phyloP scores from a whole-genome alignment of 805 yeast genomes.

The Candida adriatica region DNA sequence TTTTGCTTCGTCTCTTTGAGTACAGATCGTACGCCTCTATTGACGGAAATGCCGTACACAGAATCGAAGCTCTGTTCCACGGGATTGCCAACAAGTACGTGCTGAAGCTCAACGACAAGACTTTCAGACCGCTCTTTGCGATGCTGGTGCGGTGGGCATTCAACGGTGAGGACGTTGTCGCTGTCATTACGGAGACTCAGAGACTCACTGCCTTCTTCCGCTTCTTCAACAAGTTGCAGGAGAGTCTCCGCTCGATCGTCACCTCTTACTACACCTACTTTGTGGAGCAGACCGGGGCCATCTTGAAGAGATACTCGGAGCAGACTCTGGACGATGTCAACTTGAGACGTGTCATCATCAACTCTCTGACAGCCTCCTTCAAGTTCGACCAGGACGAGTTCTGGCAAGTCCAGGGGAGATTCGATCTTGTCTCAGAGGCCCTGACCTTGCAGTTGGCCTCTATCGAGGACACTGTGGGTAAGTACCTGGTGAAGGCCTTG shows the following conservation, averaged over 20 bases:
- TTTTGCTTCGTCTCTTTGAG: constrained; percentile 67
- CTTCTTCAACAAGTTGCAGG: constrained; percentile 81
- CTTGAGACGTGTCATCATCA: constrained; percentile 66
- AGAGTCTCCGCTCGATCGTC: constrained; percentile 75
- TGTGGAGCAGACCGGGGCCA: constrained; percentile 58
- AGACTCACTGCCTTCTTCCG: constrained; percentile 73
- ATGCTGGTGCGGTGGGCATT: constrained; percentile 87
- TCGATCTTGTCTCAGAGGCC: constrained; percentile 58
- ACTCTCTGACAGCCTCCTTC: constrained; percentile 73
- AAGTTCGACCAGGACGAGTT: constrained; percentile 89
- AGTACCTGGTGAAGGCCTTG: constrained; percentile 72
- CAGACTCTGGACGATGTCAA: constrained; percentile 40
- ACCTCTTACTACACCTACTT: constrained; percentile 85
- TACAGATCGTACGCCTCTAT: constrained; percentile 52
- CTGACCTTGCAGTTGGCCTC: constrained; percentile 59
- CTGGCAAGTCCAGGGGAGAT: constrained; percentile 87
- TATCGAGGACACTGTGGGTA: constrained; percentile 71
- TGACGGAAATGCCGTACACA: constrained; percentile 66
- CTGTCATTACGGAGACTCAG: constrained; percentile 41
- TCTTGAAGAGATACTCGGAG: constrained; percentile 44
- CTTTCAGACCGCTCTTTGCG: constrained; percentile 89
- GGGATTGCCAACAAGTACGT: constrained; percentile 69
- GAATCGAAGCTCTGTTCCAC: constrained; percentile 74
- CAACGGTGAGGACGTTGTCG: constrained; percentile 64
- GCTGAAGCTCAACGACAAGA: constrained; percentile 87